Evolutionary conservation across 1,284 basidiomycete species (phyloP).

Genomic region (Apiotrichum laibachii): DNA sequence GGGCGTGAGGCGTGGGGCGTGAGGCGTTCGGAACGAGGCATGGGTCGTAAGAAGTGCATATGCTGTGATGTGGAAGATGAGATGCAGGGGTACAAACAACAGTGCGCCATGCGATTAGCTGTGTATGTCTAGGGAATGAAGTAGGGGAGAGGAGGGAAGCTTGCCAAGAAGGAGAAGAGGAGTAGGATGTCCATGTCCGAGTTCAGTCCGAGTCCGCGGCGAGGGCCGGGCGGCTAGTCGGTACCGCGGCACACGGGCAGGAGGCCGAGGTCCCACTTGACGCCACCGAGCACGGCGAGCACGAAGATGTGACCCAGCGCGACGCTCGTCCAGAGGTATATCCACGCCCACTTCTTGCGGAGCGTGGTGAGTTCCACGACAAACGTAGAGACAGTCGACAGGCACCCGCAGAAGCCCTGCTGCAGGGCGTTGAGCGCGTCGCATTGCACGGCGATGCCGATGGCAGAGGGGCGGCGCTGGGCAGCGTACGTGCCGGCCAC

Average conservation of each 20-base stretch:
- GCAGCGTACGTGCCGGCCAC: slow-evolving; percentile 69
- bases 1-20: no score
- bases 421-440: slow-evolving; percentile 71
- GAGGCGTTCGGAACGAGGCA: no score
- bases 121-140: no score
- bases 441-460: slow-evolving; percentile 58
- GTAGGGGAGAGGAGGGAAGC: no score
- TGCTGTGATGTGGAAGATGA: no score
- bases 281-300: slow-evolving; percentile 71
- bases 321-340: slow-evolving; percentile 71
- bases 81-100: no score
- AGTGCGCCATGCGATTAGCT: no score
- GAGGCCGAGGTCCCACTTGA: slow-evolving; percentile 58
- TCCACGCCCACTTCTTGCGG: slow-evolving; percentile 52
- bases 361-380: slow-evolving; percentile 72
- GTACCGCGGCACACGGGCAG: slow-evolving; percentile 19
- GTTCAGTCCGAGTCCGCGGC: no score
- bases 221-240: background rate
- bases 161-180: no score
- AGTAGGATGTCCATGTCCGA: no score
- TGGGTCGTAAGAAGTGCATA: no score
- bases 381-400: slow-evolving; percentile 94
- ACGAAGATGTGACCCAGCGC: slow-evolving; percentile 67
- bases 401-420: slow-evolving; percentile 92
- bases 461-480: slow-evolving; percentile 56